These are phyloP conservation scores for Chloris gayana DNA, from an alignment of 176 grass and related monocot genomes.

Conservation along the genomic window DNA sequence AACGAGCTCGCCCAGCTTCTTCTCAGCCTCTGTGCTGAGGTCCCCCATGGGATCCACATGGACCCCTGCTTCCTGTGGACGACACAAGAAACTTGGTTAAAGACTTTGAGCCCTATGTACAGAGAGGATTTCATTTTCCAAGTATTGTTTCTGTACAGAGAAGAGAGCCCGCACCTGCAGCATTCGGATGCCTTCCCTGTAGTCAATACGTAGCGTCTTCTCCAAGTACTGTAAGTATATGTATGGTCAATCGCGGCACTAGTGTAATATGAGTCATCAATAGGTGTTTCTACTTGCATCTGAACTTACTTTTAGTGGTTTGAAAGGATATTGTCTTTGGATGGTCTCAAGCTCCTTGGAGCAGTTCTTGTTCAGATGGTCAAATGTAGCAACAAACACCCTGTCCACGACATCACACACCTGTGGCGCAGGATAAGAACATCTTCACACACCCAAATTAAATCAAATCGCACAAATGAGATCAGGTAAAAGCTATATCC, in stretches of 20 bases:
- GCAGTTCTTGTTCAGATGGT: constrained; percentile 57
- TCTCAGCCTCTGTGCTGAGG: constrained; percentile 68
- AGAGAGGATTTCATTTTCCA: too few relatives aligned
- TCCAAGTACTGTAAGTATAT: constrained; percentile 58
- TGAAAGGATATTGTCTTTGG: constrained; percentile 58
- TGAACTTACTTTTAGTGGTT: constrained; percentile 55
- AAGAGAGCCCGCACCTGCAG: constrained; percentile 42
- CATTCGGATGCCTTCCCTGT: constrained; percentile 65
- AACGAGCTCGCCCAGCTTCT: constrained; percentile 64
- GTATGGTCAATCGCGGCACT: neutral
- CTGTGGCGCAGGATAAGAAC: constrained; percentile 9
- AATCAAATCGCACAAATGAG: neutral
- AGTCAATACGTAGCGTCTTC: constrained; percentile 51
- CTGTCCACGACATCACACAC: constrained; percentile 69
- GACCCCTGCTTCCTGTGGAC: constrained; percentile 24
- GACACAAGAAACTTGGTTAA: neutral
- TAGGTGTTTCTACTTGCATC: neutral
- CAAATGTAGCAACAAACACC: constrained; percentile 67
- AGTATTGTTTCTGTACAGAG: too few relatives aligned
- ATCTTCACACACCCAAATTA: neutral
- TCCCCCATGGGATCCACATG: constrained; percentile 54
- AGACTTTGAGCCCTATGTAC: neutral
- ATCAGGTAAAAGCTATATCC: neutral
- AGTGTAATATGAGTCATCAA: neutral
- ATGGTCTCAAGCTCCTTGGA: constrained; percentile 55